Base-by-base conservation (phyloP, 73 alveolate genomes). In the Symbiodinium natans region DNA sequence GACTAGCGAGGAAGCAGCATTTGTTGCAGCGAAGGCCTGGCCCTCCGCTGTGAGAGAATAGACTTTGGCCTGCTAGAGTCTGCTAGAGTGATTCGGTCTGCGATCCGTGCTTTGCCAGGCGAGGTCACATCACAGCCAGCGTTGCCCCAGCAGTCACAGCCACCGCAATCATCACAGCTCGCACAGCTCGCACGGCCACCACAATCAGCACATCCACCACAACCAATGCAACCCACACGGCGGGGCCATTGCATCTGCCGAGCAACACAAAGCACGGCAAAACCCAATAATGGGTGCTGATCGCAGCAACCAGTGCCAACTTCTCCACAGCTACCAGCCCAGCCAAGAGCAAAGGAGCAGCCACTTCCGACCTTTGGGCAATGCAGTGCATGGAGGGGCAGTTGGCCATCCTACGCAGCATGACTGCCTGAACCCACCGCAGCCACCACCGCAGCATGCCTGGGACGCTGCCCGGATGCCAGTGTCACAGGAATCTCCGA, bases 81-180 rank as follows among this genome's bases (percentile, higher is more conserved):
- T n/a, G n/a, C n/a, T n/a, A n/a, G n/a, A n/a, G n/a, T n/a, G n/a
- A n/a, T n/a, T n/a, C n/a, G n/a, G n/a, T n/a, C n/a, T n/a, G n/a
- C n/a, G n/a, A n/a, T n/a, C n/a, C n/a, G n/a, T n/a, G n/a, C n/a
- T n/a, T n/a, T n/a, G n/a, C n/a, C n/a, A n/a, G n/a, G n/a, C n/a
- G n/a, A n/a, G n/a, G n/a, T n/a, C n/a, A n/a, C 59, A 46, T 46
- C 59, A 46, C 38, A 63, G 80, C 80, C 80, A 63, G n/a, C n/a
- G n/a, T n/a, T n/a, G n/a, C 36, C 80, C 19, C 15, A 23, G 40
- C 80, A 31, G 27, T 6, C 2, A 5, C 75, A 56, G 34, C 1
- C 75, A 2, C 33, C 27, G 29, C 33, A 56, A 15, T 56, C 75
- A 56, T 25, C 27, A 56, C 75, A 23, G 40, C 33, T 36, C 19